Evolutionary conservation across 306 rosid genomes (phyloP), one percentile per base, ranked within the genome.

Genomic region (Prunus fruticosa): DNA sequence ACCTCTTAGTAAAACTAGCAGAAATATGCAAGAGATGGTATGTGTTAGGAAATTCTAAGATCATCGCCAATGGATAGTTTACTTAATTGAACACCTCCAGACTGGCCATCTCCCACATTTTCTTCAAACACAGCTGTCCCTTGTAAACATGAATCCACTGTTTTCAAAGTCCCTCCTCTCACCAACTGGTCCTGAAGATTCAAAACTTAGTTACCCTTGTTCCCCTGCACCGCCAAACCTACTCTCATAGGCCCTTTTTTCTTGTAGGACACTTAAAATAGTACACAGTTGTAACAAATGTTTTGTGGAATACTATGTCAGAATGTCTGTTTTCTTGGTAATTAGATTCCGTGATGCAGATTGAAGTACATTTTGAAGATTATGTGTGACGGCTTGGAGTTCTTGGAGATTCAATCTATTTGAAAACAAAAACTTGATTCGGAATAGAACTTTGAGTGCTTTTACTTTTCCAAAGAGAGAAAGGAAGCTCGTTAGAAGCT

Each of bases 391-490:
- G 30, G 28, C 28, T 57, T 9, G 74, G 53, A 51, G 75, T 54
- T 76, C 61, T 68, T 71, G 74, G 64, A 79, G 76, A 82, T 79
- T 82, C 53, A 58, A 38, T 78, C 68, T 52, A 23, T 46, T 80
- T 72, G 78, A 27, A 81, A 76, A 63, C 75, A 80, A 58, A n/a
- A n/a, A n/a, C n/a, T n/a, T 22, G 43, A 23, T 80, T 2, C 50
- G 81, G 90, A 87, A 82, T 77, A 79, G 61, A 87, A 88, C 64
- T 28, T 71, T 18, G 50, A 16, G 77, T 52, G 71, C 47, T 45
- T 47, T 41, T 65, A 79, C 66, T 28, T 78, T 50, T 79, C 71
- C 13, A 76, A 63, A 78, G 79, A 65, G 61, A 79, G 12, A 70
- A 70, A 3, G 41, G 23, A 75, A 69, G 22, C 75, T 47, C 23